These are phyloP conservation scores for Cytospora paraplurivora DNA, from an alignment of 2,329 filamentous ascomycete species.

Conservation along the genomic window DNA sequence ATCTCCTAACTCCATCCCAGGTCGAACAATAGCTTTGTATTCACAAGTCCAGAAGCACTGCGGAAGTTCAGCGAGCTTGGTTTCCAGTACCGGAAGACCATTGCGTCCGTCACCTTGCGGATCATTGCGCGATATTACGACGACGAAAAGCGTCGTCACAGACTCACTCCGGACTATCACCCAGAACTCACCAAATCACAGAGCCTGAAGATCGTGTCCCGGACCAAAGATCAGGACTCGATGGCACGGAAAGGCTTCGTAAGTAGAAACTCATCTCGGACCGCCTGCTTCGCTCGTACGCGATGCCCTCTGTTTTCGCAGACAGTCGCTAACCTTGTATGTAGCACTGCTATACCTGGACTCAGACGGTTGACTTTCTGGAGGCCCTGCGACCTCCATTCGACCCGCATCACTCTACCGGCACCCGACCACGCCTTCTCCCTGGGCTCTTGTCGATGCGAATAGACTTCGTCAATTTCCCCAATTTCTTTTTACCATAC, in stretches of 20 bases:
- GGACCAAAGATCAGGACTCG: conserved; percentile 46
- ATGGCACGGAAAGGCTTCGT: conserved; percentile 52
- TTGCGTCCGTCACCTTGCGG: conserved; percentile 53
- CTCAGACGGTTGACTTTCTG: conserved; percentile 56
- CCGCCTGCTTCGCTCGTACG: too few relatives aligned
- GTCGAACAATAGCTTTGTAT: conserved; percentile 54
- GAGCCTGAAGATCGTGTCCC: conserved; percentile 45
- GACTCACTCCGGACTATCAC: conserved; percentile 47
- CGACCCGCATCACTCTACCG: conserved; percentile 44
- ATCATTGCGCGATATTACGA: conserved; percentile 60
- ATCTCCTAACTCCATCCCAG: not conserved
- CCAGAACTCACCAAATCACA: conserved; percentile 45
- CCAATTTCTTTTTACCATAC: conserved; percentile 47
- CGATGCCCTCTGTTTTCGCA: not conserved
- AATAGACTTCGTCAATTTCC: conserved; percentile 59
- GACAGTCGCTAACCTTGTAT: not conserved
- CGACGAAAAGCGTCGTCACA: conserved; percentile 48
- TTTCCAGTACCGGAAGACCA: conserved; percentile 44
- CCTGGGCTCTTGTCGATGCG: conserved; percentile 51
- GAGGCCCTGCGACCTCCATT: conserved; percentile 53
- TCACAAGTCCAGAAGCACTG: conserved; percentile 55
- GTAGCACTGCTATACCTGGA: conserved; percentile 54
- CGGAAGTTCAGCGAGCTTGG: conserved; percentile 52
- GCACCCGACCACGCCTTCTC: conserved; percentile 45
- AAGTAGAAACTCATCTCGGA: not conserved